Evolutionary conservation across 495 filamentous ascomycete species (phyloP), one percentile per base, ranked within the genome.

Genomic region (Neurospora pannonica): DNA sequence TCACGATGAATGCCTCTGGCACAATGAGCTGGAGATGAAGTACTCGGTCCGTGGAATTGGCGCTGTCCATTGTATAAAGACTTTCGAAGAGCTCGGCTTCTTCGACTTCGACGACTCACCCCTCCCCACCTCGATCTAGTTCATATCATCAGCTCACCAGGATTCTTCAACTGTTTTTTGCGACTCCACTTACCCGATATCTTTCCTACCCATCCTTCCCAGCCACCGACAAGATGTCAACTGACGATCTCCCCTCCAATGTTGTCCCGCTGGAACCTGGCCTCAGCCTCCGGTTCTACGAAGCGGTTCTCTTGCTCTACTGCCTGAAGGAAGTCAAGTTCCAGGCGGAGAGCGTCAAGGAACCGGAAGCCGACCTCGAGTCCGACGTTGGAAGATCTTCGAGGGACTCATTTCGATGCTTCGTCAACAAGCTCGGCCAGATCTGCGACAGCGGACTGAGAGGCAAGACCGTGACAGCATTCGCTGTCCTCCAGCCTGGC

Each of bases 381-480:
- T 40, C 36, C 0, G 31, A 8, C 6, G n/a, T 6, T 17, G 74
- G 71, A 38, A 77, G 60, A 24, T 73, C 74, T 0, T 71, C 71
- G 0, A 42, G 71, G 38, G 24, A 76, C 24, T 69, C 38, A 3
- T 80, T 74, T 70, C 40, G 36, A 8, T 78, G 76, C 39, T 80
- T 80, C 21, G 74, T 79, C 38, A 76, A 81, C 75, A 81, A 80
- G 60, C 69, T 80, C 0, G 69, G 37, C 38, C 79, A 80, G 34
- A 76, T 81, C 10, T 81, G 79, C 73, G 74, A 78, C 74, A 79
- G 19, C 48, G 38, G 34, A 10, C 15, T 19, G 0, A 42, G 73
- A 17, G 75, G 74, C 15, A 75, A 74, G 2, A 79, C 75, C 2
- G 72, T 81, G 9, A 81, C 75, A 3, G 72, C 79, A 15, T 75